Percentiles rank a stretch among this genome's conserved stretches.
These are phyloP conservation scores for Torulaspora quercuum DNA, from an alignment of 805 yeast species.

Conservation along the genomic window DNA sequence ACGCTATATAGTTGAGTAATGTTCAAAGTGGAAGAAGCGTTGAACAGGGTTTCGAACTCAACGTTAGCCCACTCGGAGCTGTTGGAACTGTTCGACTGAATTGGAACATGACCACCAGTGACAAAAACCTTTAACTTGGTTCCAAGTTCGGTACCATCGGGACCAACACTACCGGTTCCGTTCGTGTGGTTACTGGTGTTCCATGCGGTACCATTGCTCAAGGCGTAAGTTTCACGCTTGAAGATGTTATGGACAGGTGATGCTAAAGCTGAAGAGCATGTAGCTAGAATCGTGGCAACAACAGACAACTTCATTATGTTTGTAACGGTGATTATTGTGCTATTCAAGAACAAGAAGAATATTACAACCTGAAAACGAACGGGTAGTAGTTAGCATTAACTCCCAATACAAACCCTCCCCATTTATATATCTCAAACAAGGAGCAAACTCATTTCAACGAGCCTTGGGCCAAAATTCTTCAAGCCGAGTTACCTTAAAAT, in stretches of 20 bases:
- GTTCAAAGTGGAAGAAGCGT: conserved; percentile 26
- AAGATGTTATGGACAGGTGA: conserved; percentile 9
- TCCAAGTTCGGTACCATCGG: conserved; percentile 2
- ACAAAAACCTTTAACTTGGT: conserved; percentile 19
- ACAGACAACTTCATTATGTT: conserved; percentile 11
- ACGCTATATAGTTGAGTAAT: conserved; percentile 26
- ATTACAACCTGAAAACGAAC: too few species aligned
- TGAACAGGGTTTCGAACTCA: conserved; percentile 17
- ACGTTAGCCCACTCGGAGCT: conserved; percentile 11
- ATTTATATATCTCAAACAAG: too few species aligned
- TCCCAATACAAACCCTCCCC: too few species aligned
- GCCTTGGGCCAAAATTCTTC: too few species aligned
- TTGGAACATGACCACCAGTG: conserved; percentile 24
- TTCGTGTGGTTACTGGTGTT: conserved; percentile 14
- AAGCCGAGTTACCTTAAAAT: conserved; percentile 1
- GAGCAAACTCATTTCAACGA: too few species aligned
- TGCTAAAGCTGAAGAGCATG: conserved; percentile 12
- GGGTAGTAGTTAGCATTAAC: too few species aligned
- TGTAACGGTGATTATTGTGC: neutral
- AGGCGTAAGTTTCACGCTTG: conserved; percentile 7
- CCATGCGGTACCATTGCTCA: conserved; percentile 11
- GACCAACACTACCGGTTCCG: conserved; percentile 7
- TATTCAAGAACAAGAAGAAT: too few species aligned
- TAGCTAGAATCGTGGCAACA: conserved; percentile 12
- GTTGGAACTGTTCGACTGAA: conserved; percentile 15